Evolutionary conservation across 495 filamentous ascomycete genomes (phyloP), one percentile per base, ranked within the genome.

Genomic region (Trichoderma gamsii): DNA sequence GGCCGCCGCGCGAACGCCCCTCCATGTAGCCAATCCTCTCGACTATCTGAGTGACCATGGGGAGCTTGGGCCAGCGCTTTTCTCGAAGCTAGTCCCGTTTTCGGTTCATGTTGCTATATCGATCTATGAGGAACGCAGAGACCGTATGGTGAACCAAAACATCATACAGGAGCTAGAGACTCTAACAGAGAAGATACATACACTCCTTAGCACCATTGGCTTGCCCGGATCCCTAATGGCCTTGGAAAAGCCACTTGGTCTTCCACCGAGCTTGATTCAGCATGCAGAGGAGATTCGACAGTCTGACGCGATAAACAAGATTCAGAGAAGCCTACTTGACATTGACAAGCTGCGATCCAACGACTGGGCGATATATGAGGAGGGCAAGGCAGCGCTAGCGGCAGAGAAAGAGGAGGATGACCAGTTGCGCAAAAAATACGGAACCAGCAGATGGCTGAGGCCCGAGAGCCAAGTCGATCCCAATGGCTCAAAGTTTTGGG

Each of bases 251-350:
- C 94, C 95, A 0, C 84, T 99, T 0, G 95, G 95, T 0, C 78
- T 99, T n/a, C 95, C 95, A 1, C 90, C 90, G 8, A 89, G 85
- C 0, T 77, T 99, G 4, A 84, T 91, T 11, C 89, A 93, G 13
- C 95, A 97, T 73, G 95, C 95, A 11, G 96, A 99, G 72, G 95
- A 98, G 73, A 89, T 99, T 65, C 85, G 91, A n/a, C 94, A 98
- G 74, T 91, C 92, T 71, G 92, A 96, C 73, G 94, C 94, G 0
- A 76, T 94, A 23, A 85, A 88, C 69, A 82, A 88, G 21, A 76
- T 99, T 4, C 84, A 88, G 63, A 84, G 86, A 32, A 90, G 90
- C 18, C 90, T 97, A 52, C 87, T 89, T 8, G 93, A 98, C 72
- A 96, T 91, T 7, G 87, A 90, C 46, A 97, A 91, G 75, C 82